Conservation (phyloP, 495 filamentous ascomycete genomes). For the Talaromyces wortmannii region DNA sequence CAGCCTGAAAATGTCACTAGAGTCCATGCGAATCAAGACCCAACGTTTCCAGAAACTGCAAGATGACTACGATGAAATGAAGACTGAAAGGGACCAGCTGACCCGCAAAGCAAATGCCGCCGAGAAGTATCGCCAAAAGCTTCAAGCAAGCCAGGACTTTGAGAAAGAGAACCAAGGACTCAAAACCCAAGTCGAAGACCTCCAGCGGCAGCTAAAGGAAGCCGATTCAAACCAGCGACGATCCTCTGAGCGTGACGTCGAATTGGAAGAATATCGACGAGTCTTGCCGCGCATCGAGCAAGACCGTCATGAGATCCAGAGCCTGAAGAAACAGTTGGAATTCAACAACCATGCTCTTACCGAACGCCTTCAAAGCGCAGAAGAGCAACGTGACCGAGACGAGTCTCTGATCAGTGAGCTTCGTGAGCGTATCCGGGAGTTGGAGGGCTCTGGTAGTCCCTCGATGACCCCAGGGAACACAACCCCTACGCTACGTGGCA, state of each 20-base stretch:
- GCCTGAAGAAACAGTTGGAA: slow-evolving; percentile 48
- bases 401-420: slow-evolving; percentile 49
- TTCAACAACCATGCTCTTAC: slow-evolving; percentile 51
- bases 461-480: slow-evolving; percentile 30
- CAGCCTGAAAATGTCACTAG: slow-evolving; percentile 32
- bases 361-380: slow-evolving; percentile 44
- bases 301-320: slow-evolving; percentile 52
- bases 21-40: slow-evolving; percentile 34
- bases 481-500: slow-evolving; percentile 34
- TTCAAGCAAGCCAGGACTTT: slow-evolving; percentile 62
- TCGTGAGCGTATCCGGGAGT: slow-evolving; percentile 42
- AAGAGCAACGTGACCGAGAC: slow-evolving; percentile 49
- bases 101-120: slow-evolving; percentile 72
- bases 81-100: slow-evolving; percentile 65
- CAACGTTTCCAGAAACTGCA: slow-evolving; percentile 50
- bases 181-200: slow-evolving; percentile 51
- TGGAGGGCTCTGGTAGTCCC: slow-evolving; percentile 36
- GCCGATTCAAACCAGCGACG: slow-evolving; percentile 39
- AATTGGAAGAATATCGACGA: slow-evolving; percentile 52
- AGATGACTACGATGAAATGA: slow-evolving; percentile 64
- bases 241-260: slow-evolving; percentile 42
- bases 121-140: slow-evolving; percentile 68
- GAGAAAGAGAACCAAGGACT: slow-evolving; percentile 65
- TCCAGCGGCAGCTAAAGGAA: slow-evolving; percentile 50
- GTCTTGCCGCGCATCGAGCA: slow-evolving; percentile 54